Conservation (phyloP, 148 eudicot genomes). For the Fallopia convolvulus region DNA sequence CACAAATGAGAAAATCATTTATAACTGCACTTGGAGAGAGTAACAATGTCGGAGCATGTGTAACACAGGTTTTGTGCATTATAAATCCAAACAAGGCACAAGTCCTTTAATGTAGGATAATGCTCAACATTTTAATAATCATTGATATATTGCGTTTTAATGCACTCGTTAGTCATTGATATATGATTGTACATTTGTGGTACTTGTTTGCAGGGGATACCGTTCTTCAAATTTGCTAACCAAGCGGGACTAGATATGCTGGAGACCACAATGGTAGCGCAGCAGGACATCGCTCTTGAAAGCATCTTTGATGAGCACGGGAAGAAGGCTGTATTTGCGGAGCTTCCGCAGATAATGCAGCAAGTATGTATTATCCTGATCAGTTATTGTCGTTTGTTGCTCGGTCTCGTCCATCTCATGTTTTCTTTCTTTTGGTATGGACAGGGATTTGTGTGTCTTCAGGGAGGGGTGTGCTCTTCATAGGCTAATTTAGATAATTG, state of each 20-base stretch:
- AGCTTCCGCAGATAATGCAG: slow-evolving; percentile 82
- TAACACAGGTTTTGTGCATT: neutral
- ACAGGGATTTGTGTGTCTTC: slow-evolving; percentile 16
- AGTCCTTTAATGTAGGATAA: too few species aligned
- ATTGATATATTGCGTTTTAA: too few species aligned
- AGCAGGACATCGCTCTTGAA: slow-evolving; percentile 66
- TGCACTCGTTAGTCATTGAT: too few species aligned
- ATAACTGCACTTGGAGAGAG: neutral
- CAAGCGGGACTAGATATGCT: slow-evolving; percentile 85
- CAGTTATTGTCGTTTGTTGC: neutral
- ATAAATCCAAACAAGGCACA: too few species aligned
- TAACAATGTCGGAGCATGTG: too few species aligned
- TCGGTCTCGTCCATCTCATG: too few species aligned
- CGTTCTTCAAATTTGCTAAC: slow-evolving; percentile 72
- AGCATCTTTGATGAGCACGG: slow-evolving; percentile 69
- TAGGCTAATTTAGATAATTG: too few species aligned
- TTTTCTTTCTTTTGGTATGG: neutral
- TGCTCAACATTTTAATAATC: too few species aligned
- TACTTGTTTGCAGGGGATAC: slow-evolving; percentile 40
- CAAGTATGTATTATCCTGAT: slow-evolving; percentile 35
- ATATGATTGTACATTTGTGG: too few species aligned
- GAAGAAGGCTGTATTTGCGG: slow-evolving; percentile 44
- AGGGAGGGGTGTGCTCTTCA: slow-evolving; percentile 13
- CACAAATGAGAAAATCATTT: neutral
- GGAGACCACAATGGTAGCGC: slow-evolving; percentile 73